phyloP scores from a whole-genome alignment of 495 filamentous ascomycete species.

The Gamarada debralockiae region DNA sequence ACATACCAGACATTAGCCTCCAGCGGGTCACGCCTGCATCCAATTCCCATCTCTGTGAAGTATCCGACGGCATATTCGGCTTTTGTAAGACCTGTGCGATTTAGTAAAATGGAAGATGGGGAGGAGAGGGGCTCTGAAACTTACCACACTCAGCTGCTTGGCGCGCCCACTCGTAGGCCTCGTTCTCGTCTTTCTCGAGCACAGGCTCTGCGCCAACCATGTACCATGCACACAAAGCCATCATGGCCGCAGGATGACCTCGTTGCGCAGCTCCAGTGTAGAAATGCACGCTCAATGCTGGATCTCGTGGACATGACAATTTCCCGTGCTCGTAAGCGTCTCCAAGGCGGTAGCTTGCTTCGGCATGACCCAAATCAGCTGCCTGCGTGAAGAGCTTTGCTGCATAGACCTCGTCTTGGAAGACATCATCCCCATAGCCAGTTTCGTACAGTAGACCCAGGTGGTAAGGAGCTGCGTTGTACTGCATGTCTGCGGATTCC shows the following conservation, averaged over 20 bases:
- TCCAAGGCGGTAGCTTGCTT: slow-evolving; percentile 84
- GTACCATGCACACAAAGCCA: slow-evolving; percentile 98
- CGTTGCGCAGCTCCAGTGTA: slow-evolving; percentile 88
- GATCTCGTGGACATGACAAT: slow-evolving; percentile 81
- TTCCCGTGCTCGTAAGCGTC: slow-evolving; percentile 95
- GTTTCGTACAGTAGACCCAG: slow-evolving; percentile 82
- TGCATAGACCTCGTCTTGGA: slow-evolving; percentile 83
- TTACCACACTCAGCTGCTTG: slow-evolving; percentile 81
- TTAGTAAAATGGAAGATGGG: slow-evolving; percentile 11
- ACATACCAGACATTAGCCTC: slow-evolving; percentile 99
- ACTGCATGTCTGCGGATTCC: slow-evolving; percentile 83
- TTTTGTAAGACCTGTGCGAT: slow-evolving; percentile 70
- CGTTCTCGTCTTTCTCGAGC: slow-evolving; percentile 89
- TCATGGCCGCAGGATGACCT: slow-evolving; percentile 88
- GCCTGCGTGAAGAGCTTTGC: slow-evolving; percentile 93
- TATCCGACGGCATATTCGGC: slow-evolving; percentile 94
- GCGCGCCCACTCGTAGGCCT: slow-evolving; percentile 95
- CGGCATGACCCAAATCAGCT: slow-evolving; percentile 83
- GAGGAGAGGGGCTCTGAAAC: slow-evolving; percentile 23
- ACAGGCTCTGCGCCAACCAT: slow-evolving; percentile 92
- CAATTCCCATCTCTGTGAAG: slow-evolving; percentile 98
- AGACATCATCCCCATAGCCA: slow-evolving; percentile 89
- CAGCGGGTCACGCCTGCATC: slow-evolving; percentile 85
- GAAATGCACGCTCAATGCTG: slow-evolving; percentile 93
- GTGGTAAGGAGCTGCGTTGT: slow-evolving; percentile 90